phyloP scores from a whole-genome alignment of 2,329 filamentous ascomycete genomes.

The Cercospora zeae-maydis region DNA sequence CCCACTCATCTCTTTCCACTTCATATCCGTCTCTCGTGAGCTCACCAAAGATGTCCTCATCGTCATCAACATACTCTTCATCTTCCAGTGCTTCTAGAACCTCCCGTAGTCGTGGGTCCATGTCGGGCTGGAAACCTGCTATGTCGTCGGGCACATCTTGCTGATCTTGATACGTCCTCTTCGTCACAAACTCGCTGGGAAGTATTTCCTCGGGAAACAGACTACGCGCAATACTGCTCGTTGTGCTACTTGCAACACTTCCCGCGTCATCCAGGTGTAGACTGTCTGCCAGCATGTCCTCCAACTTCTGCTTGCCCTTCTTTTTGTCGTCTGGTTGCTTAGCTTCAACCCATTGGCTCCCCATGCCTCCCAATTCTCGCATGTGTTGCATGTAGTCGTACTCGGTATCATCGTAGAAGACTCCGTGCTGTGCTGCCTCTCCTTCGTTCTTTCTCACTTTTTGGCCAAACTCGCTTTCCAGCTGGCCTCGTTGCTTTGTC shows the following conservation, averaged over 20 bases:
- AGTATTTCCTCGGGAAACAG: constrained; percentile 71
- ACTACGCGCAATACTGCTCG: constrained; percentile 35
- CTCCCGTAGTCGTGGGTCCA: constrained; percentile 90
- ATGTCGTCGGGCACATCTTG: constrained; percentile 90
- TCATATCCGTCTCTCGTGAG: constrained; percentile 68
- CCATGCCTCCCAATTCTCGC: constrained; percentile 67
- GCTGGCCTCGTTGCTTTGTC: constrained; percentile 58
- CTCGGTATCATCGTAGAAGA: constrained; percentile 90
- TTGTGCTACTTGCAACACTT: constrained; percentile 44
- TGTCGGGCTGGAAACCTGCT: constrained; percentile 92
- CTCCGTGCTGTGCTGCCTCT: constrained; percentile 87
- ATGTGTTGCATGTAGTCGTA: constrained; percentile 99
- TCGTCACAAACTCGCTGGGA: constrained; percentile 73
- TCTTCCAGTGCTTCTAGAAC: constrained; percentile 92
- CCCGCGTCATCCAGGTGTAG: constrained; percentile 45
- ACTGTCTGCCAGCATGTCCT: constrained; percentile 69
- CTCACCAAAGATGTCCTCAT: constrained; percentile 78
- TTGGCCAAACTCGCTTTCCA: constrained; percentile 69
- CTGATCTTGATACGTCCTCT: constrained; percentile 82
- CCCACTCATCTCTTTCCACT: constrained; percentile 75
- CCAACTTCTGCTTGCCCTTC: constrained; percentile 71
- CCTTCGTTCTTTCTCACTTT: constrained; percentile 83
- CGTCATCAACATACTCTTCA: constrained; percentile 83
- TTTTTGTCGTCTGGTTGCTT: constrained; percentile 52
- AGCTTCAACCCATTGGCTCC: constrained; percentile 76